These are phyloP conservation scores for Ambrosiella beaveri DNA, from an alignment of 2,329 filamentous ascomycete species.

Conservation along the genomic window DNA sequence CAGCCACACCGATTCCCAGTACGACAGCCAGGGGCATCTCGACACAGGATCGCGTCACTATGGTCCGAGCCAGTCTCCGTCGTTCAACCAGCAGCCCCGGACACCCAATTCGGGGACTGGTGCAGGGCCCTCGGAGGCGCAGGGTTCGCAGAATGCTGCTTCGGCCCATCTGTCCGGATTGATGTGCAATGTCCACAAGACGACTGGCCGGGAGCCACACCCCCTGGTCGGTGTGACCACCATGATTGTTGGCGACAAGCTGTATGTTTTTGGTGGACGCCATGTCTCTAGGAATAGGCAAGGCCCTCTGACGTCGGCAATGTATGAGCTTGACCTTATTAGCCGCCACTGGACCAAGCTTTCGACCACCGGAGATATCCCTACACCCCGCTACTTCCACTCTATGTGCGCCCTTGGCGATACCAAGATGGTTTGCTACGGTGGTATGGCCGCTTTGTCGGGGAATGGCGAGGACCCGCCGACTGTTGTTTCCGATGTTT, in stretches of 20 bases:
- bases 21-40: slow-evolving; percentile 26
- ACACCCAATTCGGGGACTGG: slow-evolving; percentile 10
- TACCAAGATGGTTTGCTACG: slow-evolving; percentile 93
- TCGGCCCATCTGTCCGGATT: slow-evolving; percentile 46
- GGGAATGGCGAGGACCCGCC: slow-evolving; percentile 48
- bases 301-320: slow-evolving; percentile 63
- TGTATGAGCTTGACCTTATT: slow-evolving; percentile 88
- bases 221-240: slow-evolving; percentile 89
- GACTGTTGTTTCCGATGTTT: slow-evolving; percentile 93
- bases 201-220: slow-evolving; percentile 79
- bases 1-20: slow-evolving; percentile 9
- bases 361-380: slow-evolving; percentile 67
- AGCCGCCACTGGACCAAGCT: slow-evolving; percentile 85
- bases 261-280: slow-evolving; percentile 91
- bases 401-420: slow-evolving; percentile 88
- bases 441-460: slow-evolving; percentile 65
- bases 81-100: slow-evolving; percentile 22
- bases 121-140: slow-evolving; percentile 2
- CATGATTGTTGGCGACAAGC: slow-evolving; percentile 82
- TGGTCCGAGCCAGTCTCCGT: slow-evolving; percentile 40
- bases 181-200: slow-evolving; percentile 61
- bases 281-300: slow-evolving; percentile 71
- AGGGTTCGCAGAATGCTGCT: slow-evolving; percentile 27
- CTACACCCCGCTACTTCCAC: slow-evolving; percentile 88
- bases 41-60: slow-evolving; percentile 34